These are phyloP conservation scores for Blastobotrys raffinosifermentans DNA, from an alignment of 1,139 yeast genomes.

Conservation along the genomic window DNA sequence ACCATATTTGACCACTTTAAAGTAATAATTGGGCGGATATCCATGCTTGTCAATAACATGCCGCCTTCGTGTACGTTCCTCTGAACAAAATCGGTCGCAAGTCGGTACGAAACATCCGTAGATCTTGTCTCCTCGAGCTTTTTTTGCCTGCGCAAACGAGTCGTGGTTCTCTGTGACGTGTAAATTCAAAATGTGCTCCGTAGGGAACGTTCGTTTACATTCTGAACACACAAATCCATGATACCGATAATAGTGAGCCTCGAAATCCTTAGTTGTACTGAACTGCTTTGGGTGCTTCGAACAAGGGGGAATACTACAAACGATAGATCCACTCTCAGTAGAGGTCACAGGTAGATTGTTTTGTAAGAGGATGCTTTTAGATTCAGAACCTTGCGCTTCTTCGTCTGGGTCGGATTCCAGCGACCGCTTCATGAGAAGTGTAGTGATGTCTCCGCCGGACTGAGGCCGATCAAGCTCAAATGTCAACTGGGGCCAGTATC, in stretches of 20 bases:
- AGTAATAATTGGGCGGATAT: constrained; percentile 37
- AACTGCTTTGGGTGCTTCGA: constrained; percentile 9
- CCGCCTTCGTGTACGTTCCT: constrained; percentile 38
- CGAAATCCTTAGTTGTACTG: constrained; percentile 15
- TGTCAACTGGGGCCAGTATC: too few relatives aligned
- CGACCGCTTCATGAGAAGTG: too few relatives aligned
- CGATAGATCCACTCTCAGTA: too few relatives aligned
- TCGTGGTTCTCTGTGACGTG: constrained; percentile 54
- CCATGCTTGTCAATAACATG: constrained; percentile 49
- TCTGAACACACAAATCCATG: constrained; percentile 35
- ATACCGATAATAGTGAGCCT: constrained; percentile 20
- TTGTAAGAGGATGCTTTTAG: too few relatives aligned
- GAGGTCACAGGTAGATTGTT: too few relatives aligned
- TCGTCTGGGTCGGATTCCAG: too few relatives aligned
- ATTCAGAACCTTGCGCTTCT: too few relatives aligned
- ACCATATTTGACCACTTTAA: constrained; percentile 14
- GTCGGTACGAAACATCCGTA: constrained; percentile 40
- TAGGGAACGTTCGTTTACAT: constrained; percentile 43
- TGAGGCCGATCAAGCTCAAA: too few relatives aligned
- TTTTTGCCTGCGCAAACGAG: constrained; percentile 38
- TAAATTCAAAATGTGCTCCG: constrained; percentile 37
- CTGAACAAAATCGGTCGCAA: constrained; percentile 37
- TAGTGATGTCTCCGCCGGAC: too few relatives aligned
- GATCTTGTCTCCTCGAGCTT: constrained; percentile 39
- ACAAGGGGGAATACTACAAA: constrained; percentile 17